A percentile compares a stretch with the other conserved stretches of the same genome.
These are phyloP conservation scores for Solanum piurae DNA, from an alignment of 257 asterid genomes.

Conservation along the genomic window DNA sequence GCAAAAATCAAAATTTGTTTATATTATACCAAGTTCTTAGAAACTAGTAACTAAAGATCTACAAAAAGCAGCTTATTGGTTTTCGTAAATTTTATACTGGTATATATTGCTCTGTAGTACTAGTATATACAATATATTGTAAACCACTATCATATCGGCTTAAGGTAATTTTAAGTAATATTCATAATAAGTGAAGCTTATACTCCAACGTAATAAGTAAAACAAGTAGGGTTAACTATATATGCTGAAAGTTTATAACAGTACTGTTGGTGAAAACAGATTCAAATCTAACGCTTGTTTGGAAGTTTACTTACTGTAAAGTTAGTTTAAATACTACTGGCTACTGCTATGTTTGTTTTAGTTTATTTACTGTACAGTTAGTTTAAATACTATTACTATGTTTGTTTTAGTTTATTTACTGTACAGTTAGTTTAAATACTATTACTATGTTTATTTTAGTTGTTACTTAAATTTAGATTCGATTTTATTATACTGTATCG, in stretches of 20 bases:
- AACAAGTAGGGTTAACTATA: background rate
- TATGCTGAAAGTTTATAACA: background rate
- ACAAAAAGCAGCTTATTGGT: background rate
- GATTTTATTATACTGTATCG: too few species aligned
- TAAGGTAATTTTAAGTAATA: too few species aligned
- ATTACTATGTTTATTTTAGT: too few species aligned
- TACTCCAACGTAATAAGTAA: background rate
- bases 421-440: too few species aligned
- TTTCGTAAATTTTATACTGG: background rate
- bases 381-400: too few species aligned
- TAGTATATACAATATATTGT: background rate
- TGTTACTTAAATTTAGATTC: too few species aligned
- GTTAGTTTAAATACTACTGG: too few species aligned
- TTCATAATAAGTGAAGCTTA: background rate
- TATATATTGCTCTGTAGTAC: background rate
- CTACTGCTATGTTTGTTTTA: too few species aligned
- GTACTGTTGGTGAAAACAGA: background rate
- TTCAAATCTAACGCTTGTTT: background rate
- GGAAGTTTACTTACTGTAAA: background rate
- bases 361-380: too few species aligned
- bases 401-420: too few species aligned
- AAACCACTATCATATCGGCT: background rate
- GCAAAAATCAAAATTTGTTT: background rate
- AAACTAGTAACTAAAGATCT: background rate
- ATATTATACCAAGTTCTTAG: background rate